Conservation (phyloP, 768 basidiomycete genomes). For the Hygrocybe punicea region DNA sequence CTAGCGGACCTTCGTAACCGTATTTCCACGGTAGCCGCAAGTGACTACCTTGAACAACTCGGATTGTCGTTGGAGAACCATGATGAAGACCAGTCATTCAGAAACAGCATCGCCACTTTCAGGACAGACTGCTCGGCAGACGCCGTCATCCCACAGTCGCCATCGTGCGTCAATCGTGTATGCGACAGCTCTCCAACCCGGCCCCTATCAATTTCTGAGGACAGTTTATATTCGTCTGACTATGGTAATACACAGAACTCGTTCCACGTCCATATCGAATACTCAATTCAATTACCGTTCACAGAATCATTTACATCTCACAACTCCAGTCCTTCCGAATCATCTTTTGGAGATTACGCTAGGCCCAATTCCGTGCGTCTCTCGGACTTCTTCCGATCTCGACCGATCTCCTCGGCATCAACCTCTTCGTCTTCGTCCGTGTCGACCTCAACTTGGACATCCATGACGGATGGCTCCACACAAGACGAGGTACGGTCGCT, state of each 20-base stretch:
- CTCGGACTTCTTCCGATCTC: slow-evolving; percentile 32
- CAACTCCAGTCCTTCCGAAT: too few relatives aligned
- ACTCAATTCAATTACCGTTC: too few relatives aligned
- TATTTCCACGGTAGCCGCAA: slow-evolving; percentile 40
- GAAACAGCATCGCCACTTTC: slow-evolving; percentile 54
- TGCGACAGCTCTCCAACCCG: slow-evolving; percentile 27
- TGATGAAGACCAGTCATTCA: slow-evolving; percentile 40
- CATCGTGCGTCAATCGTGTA: slow-evolving; percentile 1
- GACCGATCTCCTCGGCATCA: background rate
- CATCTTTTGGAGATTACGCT: background rate
- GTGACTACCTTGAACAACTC: slow-evolving; percentile 42
- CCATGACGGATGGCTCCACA: background rate
- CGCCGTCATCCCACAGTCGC: slow-evolving; percentile 47
- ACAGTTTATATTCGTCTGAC: slow-evolving; percentile 22
- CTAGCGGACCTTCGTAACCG: slow-evolving; percentile 30
- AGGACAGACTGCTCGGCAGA: slow-evolving; percentile 58
- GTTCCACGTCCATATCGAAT: too few relatives aligned
- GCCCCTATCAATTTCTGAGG: background rate
- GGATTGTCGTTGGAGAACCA: slow-evolving; percentile 21
- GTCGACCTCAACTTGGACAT: slow-evolving; percentile 18
- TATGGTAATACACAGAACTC: too few relatives aligned
- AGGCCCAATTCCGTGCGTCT: background rate
- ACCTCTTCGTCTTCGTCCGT: background rate
- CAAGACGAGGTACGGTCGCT: background rate
- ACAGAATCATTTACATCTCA: too few relatives aligned